Base-by-base conservation (phyloP, 495 filamentous ascomycete species). In the Hyphodiscus hymeniophilus region DNA sequence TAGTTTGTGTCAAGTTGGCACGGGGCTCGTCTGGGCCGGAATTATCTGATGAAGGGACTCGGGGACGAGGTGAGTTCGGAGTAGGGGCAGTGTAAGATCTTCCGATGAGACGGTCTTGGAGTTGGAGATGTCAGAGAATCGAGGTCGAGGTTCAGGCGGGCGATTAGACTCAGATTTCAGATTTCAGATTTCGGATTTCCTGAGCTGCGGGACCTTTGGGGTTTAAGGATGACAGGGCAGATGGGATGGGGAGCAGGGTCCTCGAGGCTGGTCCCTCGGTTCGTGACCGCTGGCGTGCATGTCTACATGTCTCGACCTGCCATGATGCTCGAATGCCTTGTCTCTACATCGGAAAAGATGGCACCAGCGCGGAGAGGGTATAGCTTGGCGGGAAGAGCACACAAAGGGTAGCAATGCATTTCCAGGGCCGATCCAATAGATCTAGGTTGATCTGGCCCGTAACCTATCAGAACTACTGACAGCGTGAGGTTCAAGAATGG, bases 51-150 rank as follows among this genome's bases (percentile, higher is more conserved):
- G 18, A 31, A 17, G 13, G 31, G 16, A 21, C 47, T 34, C 30
- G 30, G 18, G 38, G 30, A 44, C 35, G 30, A 31, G 32, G n/a
- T 33, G 8, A 32, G 33, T 31, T 44, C 15, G 36, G 55, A 54
- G 38, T 24, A 24, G n/a, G 13, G 21, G 38, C 11, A 24, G 3
- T 41, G 1, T 41, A 15, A 20, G 38, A 54, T 81, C 51, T 34
- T 41, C 50, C 23, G 52, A 43, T 58, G 55, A 58, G 55, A 58
- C 55, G 55, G n/a, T 58, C 42, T 54, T 50, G 54, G 21, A 42
- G 51, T 40, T 35, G 3, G 15, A 17, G 34, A 31, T 15, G 26
- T 51, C 42, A 38, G 38, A 20, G 30, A 43, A 21, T 6, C 30
- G 31, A 10, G 48, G 35, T n/a, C 13, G 34, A 15, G 18, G 30